Evolutionary conservation across 2,329 filamentous ascomycete species (phyloP).

Genomic region (Botryotinia narcissicola): DNA sequence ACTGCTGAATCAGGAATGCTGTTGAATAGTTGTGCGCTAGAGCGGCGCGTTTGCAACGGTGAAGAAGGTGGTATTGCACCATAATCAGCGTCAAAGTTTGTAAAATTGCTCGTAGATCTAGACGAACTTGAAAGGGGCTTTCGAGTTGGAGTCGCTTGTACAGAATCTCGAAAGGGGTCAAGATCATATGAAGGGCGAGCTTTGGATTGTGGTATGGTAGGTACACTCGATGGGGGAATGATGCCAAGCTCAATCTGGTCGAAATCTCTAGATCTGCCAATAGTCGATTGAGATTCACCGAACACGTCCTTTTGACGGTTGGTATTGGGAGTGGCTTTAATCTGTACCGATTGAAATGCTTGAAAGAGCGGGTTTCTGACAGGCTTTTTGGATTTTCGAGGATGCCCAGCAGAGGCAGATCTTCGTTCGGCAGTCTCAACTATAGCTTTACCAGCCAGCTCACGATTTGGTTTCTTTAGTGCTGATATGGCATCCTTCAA

Average conservation of each 20-base stretch:
- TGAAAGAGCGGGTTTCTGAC: slow-evolving; percentile 39
- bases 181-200: slow-evolving; percentile 23
- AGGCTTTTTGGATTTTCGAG: slow-evolving; percentile 54
- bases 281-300: slow-evolving; percentile 24
- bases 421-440: slow-evolving; percentile 66
- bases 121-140: slow-evolving; percentile 19
- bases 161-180: slow-evolving; percentile 28
- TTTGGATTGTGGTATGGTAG: slow-evolving; percentile 34
- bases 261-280: slow-evolving; percentile 7
- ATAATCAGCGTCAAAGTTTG: slow-evolving; percentile 14
- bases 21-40: slow-evolving; percentile 33
- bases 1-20: slow-evolving; percentile 30
- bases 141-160: slow-evolving; percentile 37
- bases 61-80: slow-evolving; percentile 30
- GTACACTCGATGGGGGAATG: slow-evolving; percentile 33
- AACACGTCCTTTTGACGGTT: slow-evolving; percentile 35
- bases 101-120: neutral
- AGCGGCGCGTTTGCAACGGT: slow-evolving; percentile 31
- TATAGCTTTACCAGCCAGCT: slow-evolving; percentile 63
- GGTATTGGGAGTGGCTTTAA: slow-evolving; percentile 38
- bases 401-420: slow-evolving; percentile 46
- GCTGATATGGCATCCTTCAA: slow-evolving; percentile 71
- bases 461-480: slow-evolving; percentile 72
- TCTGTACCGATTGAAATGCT: slow-evolving; percentile 38
- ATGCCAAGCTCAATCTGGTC: slow-evolving; percentile 24